Evolutionary conservation across 2,329 filamentous ascomycete species (phyloP).

Genomic region (Tolypocladium ophioglossoides): DNA sequence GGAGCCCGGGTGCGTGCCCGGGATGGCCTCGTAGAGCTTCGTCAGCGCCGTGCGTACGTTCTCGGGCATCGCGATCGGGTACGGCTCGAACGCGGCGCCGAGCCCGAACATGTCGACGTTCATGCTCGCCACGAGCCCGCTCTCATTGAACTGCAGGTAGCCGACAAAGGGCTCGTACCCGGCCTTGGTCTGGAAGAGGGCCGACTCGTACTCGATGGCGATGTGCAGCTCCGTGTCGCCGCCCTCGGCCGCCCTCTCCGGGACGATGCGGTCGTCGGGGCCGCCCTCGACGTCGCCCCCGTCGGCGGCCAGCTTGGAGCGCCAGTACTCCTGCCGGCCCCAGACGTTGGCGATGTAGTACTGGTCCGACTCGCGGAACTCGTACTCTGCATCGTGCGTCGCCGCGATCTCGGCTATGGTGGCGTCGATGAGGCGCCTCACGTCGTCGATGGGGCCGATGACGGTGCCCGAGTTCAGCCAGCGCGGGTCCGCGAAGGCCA

Average conservation of each 20-base stretch:
- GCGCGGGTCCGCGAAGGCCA: conserved; percentile 21
- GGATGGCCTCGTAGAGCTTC: conserved; percentile 19
- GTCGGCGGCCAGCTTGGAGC: conserved; percentile 16
- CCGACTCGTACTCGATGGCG: conserved; percentile 28
- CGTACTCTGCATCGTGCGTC: conserved; percentile 20
- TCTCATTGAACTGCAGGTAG: conserved; percentile 20
- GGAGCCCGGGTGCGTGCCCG: conserved; percentile 14
- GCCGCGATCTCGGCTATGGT: conserved; percentile 19
- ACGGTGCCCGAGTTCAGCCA: conserved; percentile 37
- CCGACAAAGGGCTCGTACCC: conserved; percentile 23
- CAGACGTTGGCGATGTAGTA: conserved; percentile 31
- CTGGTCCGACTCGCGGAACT: conserved; percentile 29
- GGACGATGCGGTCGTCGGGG: conserved; percentile 10
- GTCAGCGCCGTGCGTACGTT: conserved; percentile 17
- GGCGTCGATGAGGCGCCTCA: conserved; percentile 15
- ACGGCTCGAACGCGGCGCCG: conserved; percentile 16
- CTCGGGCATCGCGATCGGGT: conserved; percentile 19
- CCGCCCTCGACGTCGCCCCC: conserved; percentile 8
- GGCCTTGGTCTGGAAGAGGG: conserved; percentile 27
- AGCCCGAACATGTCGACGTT: conserved; percentile 13
- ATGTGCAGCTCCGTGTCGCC: conserved; percentile 23
- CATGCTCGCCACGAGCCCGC: conserved; percentile 12
- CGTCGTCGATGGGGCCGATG: conserved; percentile 25
- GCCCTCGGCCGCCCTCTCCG: conserved; percentile 8
- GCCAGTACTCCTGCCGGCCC: conserved; percentile 30